phyloP scores from a whole-genome alignment of 1,284 basidiomycete species.

The Rhodotorula sp. region DNA sequence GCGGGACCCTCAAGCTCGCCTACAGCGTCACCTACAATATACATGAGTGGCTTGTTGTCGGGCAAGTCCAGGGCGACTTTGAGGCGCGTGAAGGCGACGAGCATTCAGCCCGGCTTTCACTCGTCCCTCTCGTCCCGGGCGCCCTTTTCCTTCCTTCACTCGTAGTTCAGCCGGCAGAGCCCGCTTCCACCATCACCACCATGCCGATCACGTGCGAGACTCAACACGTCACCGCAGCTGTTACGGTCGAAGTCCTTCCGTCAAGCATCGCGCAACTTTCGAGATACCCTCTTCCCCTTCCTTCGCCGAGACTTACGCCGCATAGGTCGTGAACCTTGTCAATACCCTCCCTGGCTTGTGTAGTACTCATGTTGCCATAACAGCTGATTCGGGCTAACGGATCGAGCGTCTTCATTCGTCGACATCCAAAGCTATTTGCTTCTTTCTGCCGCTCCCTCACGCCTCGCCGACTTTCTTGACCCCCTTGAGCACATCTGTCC shows the following conservation, averaged over 20 bases:
- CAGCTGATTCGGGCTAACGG: neutral
- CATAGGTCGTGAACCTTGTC: neutral
- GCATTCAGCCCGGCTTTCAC: slow-evolving; percentile 58
- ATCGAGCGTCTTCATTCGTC: neutral
- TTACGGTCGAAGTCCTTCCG: slow-evolving; percentile 31
- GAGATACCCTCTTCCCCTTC: neutral
- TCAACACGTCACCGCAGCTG: slow-evolving; percentile 69
- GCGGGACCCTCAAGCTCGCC: slow-evolving; percentile 51
- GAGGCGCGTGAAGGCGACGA: slow-evolving; percentile 61
- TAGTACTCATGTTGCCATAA: slow-evolving; percentile 1
- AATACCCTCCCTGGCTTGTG: too few relatives aligned
- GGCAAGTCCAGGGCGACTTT: slow-evolving; percentile 73
- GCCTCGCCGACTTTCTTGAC: slow-evolving; percentile 78
- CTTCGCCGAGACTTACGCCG: neutral
- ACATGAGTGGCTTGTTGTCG: slow-evolving; percentile 77
- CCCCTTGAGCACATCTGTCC: slow-evolving; percentile 54
- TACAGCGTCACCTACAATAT: slow-evolving; percentile 70
- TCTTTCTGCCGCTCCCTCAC: slow-evolving; percentile 40
- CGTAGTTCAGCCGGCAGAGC: slow-evolving; percentile 60
- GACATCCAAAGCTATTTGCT: neutral
- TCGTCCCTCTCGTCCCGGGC: slow-evolving; percentile 75
- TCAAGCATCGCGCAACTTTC: slow-evolving; percentile 11
- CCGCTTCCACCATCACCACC: slow-evolving; percentile 41
- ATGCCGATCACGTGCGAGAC: slow-evolving; percentile 57
- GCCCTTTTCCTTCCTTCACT: slow-evolving; percentile 68